phyloP scores from a whole-genome alignment of 371 early-diverging fungal species.

The Ordospora colligata region DNA sequence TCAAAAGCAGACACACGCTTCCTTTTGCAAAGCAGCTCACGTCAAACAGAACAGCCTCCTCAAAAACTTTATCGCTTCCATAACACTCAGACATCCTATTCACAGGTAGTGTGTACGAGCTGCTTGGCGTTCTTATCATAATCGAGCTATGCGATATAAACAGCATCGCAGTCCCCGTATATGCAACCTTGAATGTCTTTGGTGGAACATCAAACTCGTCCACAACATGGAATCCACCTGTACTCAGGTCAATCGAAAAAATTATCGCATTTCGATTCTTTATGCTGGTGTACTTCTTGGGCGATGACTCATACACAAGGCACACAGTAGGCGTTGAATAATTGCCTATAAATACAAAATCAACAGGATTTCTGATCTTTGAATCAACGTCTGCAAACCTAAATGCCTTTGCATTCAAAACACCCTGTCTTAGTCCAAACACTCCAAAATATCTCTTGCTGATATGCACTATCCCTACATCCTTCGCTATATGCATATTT shows the following conservation, averaged over 20 bases:
- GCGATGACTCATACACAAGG: slow-evolving; percentile 3
- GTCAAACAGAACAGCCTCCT: not conserved
- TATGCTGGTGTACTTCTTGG: slow-evolving; percentile 1
- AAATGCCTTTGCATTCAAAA: slow-evolving; percentile 8
- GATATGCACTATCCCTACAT: slow-evolving; percentile 12
- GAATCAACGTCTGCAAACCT: slow-evolving; percentile 16
- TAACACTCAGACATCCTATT: slow-evolving; percentile 22
- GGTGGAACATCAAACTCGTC: slow-evolving; percentile 9
- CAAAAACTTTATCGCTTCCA: not conserved
- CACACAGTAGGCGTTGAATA: slow-evolving; percentile 21
- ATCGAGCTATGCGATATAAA: slow-evolving; percentile 19
- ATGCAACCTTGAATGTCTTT: slow-evolving; percentile 3
- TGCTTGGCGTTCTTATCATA: not conserved
- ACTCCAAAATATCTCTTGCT: slow-evolving; percentile 8
- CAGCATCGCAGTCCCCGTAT: not conserved
- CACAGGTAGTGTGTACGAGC: not conserved
- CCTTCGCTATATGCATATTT: not conserved
- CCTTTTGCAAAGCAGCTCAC: not conserved
- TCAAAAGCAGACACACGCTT: not conserved
- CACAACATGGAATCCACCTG: slow-evolving; percentile 1
- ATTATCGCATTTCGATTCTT: slow-evolving; percentile 10
- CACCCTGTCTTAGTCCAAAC: not conserved
- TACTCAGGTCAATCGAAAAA: slow-evolving; percentile 1
- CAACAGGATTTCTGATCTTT: slow-evolving; percentile 11
- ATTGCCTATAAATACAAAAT: slow-evolving; percentile 7